phyloP scores from a whole-genome alignment of 2,329 filamentous ascomycete species.

The Sarocladiaceae sp. region DNA sequence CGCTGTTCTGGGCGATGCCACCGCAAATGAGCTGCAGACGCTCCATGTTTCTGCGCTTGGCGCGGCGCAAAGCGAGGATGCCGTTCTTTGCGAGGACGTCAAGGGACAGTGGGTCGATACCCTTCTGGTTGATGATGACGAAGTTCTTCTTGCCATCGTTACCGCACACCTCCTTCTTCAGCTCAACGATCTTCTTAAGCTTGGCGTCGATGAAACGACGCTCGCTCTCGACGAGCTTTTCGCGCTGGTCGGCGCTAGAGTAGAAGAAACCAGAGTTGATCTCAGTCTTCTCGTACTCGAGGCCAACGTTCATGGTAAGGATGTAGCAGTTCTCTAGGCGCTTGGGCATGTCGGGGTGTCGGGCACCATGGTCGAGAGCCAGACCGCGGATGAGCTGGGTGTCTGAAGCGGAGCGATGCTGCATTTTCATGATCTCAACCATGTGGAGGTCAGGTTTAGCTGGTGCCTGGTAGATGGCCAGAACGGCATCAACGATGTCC shows the following conservation, averaged over 20 bases:
- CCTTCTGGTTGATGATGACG: slow-evolving; percentile 98
- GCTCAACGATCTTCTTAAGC: slow-evolving; percentile 91
- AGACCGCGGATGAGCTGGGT: slow-evolving; percentile 92
- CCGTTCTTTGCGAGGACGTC: slow-evolving; percentile 98
- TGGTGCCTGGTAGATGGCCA: slow-evolving; percentile 84
- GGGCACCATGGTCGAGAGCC: slow-evolving; percentile 87
- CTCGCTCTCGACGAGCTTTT: slow-evolving; percentile 97
- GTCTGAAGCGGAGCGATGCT: slow-evolving; percentile 92
- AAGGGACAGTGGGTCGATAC: slow-evolving; percentile 91
- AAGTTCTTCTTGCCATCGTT: slow-evolving; percentile 91
- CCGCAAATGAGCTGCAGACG: slow-evolving; percentile 91
- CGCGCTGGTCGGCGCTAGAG: slow-evolving; percentile 90
- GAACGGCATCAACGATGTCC: slow-evolving; percentile 91
- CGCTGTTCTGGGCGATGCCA: slow-evolving; percentile 87
- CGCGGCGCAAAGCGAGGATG: slow-evolving; percentile 86
- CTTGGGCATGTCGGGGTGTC: slow-evolving; percentile 98
- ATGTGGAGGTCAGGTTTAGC: slow-evolving; percentile 96
- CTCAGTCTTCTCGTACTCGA: slow-evolving; percentile 98
- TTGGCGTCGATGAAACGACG: slow-evolving; percentile 93
- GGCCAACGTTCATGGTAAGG: slow-evolving; percentile 87
- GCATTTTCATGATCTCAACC: slow-evolving; percentile 99
- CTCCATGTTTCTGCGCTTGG: slow-evolving; percentile 99
- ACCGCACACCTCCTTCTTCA: slow-evolving; percentile 97
- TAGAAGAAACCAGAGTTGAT: slow-evolving; percentile 99
- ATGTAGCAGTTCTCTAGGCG: slow-evolving; percentile 92